Base-by-base conservation (phyloP, 2,329 filamentous ascomycete species). In the Cytospora paraplurivora region DNA sequence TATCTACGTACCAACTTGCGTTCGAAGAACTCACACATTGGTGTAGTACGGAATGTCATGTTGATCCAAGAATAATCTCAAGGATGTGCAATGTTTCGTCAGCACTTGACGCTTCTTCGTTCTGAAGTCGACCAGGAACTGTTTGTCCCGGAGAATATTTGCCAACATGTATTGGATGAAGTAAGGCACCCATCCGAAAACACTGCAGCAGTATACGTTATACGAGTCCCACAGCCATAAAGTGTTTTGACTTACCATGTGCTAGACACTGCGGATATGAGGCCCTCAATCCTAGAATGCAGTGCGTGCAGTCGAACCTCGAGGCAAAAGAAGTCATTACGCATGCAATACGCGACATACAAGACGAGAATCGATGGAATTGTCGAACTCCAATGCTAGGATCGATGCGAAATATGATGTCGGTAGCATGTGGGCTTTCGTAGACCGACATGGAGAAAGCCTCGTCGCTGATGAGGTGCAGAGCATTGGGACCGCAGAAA, bases 391-490 rank as follows among this genome's bases (percentile, higher is more conserved):
- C 19, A 85, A 78, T 0, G 80, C 75, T 2, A 84, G 72, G 0
- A 73, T 72, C 0, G 82, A 85, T 11, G 76, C 75, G 64, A 86
- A 85, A 27, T 27, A 4, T 27, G 27, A 27, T 27, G 1, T 10
- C 15, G 0, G 73, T 70, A 1, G 68, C 69, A 1, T 47, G 17
- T 13, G 66, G 62, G 64, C 79, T 83, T 7, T 76, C 64, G 70
- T 78, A 87, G 1, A 80, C 73, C 0, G 83, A 85, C 11, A 35
- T 5, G 1, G 56, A 27, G 19, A 47, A 78, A 35, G 78, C 77
- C 67, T 77, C 76, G 51, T 78, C 76, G 66, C 78, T 80, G 70
- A 87, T 77, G 44, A 87, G 72, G 67, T 87, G 83, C 5, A 86
- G 72, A 3, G 75, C 66, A 66, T 85, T 72, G 61, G 77, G 33